These are phyloP conservation scores for Penicillium sp. DNA, from an alignment of 2,329 filamentous ascomycete genomes.

Conservation along the genomic window DNA sequence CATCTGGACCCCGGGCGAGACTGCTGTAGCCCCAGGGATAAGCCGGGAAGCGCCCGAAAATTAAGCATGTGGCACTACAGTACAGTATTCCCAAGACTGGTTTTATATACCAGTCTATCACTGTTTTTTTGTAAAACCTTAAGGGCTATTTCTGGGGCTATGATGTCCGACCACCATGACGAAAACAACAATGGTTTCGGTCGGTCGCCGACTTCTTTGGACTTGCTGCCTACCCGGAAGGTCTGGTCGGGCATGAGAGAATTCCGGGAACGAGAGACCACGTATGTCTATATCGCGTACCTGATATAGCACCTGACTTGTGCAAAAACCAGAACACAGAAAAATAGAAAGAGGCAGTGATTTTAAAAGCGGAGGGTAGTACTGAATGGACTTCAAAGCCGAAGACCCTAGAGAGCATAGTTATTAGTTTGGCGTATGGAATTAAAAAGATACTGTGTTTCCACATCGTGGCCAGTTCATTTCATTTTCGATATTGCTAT, in stretches of 20 bases:
- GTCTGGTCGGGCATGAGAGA: background rate
- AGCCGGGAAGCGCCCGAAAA: background rate
- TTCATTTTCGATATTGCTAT: background rate
- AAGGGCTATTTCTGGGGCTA: background rate
- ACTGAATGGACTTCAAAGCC: background rate
- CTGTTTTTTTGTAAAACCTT: background rate
- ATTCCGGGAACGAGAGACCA: background rate
- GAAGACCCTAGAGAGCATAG: no score
- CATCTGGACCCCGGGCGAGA: slow-evolving; percentile 19
- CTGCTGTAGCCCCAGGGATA: slow-evolving; percentile 6
- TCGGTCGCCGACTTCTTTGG: background rate
- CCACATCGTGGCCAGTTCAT: no score
- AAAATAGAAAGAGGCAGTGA: background rate
- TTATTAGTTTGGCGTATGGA: no score
- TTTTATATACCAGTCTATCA: background rate
- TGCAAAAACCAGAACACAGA: background rate
- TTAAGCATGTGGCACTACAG: background rate
- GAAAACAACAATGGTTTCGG: background rate
- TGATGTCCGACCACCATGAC: background rate
- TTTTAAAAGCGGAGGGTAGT: background rate
- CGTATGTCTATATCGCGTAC: background rate
- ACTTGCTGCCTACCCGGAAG: background rate
- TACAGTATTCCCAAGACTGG: background rate
- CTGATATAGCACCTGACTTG: background rate
- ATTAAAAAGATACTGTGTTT: no score